A percentile compares a stretch with the other conserved stretches of the same genome.
phyloP scores from a whole-genome alignment of 345 rosid genomes.

The Salix caprea region DNA sequence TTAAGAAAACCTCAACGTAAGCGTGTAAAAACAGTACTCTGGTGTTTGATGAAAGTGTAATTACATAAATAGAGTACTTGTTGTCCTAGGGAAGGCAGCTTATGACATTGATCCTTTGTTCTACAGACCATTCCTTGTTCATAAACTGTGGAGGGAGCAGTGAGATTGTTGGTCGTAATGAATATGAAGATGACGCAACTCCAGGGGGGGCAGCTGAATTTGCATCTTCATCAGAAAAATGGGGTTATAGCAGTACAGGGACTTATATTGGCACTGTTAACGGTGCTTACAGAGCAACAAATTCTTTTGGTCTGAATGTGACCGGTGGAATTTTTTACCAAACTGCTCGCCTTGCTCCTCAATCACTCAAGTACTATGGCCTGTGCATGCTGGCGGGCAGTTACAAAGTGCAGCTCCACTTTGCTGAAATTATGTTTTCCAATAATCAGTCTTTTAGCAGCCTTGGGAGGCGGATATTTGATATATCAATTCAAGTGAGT shows the following conservation, averaged over 20 bases:
- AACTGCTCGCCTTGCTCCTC: conserved; percentile 68
- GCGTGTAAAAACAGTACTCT: conserved; percentile 8
- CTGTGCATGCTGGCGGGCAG: conserved; percentile 54
- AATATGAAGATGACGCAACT: conserved; percentile 48
- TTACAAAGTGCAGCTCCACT: conserved; percentile 68
- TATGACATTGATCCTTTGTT: not conserved
- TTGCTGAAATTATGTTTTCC: conserved; percentile 80
- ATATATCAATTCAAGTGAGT: conserved; percentile 74
- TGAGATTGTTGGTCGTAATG: conserved; percentile 17
- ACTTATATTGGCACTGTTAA: not conserved
- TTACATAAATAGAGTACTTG: not conserved
- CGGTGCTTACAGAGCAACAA: conserved; percentile 17
- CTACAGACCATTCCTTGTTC: conserved; percentile 60
- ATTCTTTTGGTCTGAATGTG: conserved; percentile 30
- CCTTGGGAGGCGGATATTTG: conserved; percentile 66
- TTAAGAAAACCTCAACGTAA: conserved; percentile 36
- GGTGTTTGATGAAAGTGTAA: not conserved
- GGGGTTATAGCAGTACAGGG: conserved; percentile 87
- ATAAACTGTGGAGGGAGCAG: conserved; percentile 70
- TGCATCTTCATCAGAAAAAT: conserved; percentile 19
- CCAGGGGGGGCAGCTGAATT: conserved; percentile 38
- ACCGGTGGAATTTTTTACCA: conserved; percentile 31
- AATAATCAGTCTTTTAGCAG: conserved; percentile 47
- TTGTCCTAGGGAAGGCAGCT: not conserved
- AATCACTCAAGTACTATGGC: conserved; percentile 77